Percentiles rank a stretch among this genome's conserved stretches.
Conservation (phyloP, 2,329 filamentous ascomycete genomes). For the Cryphonectria nitschkei region DNA sequence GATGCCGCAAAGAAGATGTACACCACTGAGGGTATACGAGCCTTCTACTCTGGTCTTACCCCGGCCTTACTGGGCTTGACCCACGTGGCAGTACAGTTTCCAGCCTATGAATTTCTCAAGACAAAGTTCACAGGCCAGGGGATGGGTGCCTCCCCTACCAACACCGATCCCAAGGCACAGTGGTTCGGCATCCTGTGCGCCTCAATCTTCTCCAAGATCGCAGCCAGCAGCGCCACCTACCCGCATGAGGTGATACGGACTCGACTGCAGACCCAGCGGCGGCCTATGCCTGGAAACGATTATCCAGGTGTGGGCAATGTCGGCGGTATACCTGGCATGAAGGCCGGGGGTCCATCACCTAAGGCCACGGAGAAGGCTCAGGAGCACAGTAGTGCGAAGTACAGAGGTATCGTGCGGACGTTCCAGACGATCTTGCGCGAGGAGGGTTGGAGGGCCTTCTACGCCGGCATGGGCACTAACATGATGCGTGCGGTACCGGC, state of each 20-base stretch:
- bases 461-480: slow-evolving; percentile 96
- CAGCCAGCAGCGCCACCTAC: slow-evolving; percentile 93
- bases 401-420: slow-evolving; percentile 79
- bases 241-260: slow-evolving; percentile 96
- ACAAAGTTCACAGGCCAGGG: slow-evolving; percentile 85
- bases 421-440: slow-evolving; percentile 84
- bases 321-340: slow-evolving; percentile 47
- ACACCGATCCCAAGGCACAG: slow-evolving; percentile 63
- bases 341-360: slow-evolving; percentile 38
- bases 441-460: slow-evolving; percentile 96
- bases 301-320: slow-evolving; percentile 50
- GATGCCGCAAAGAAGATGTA: slow-evolving; percentile 98
- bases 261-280: slow-evolving; percentile 88
- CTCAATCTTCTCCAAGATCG: slow-evolving; percentile 90
- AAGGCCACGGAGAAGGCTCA: slow-evolving; percentile 34
- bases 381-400: slow-evolving; percentile 53
- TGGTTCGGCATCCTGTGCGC: slow-evolving; percentile 85
- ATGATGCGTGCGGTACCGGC: slow-evolving; percentile 95
- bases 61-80: slow-evolving; percentile 89
- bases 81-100: slow-evolving; percentile 97
- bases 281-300: slow-evolving; percentile 62
- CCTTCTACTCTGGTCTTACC: slow-evolving; percentile 94
- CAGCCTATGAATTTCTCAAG: slow-evolving; percentile 92
- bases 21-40: slow-evolving; percentile 79
- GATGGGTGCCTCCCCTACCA: slow-evolving; percentile 71